phyloP scores from a whole-genome alignment of 2,329 filamentous ascomycete species.

The Sordariomycetes sp. region DNA sequence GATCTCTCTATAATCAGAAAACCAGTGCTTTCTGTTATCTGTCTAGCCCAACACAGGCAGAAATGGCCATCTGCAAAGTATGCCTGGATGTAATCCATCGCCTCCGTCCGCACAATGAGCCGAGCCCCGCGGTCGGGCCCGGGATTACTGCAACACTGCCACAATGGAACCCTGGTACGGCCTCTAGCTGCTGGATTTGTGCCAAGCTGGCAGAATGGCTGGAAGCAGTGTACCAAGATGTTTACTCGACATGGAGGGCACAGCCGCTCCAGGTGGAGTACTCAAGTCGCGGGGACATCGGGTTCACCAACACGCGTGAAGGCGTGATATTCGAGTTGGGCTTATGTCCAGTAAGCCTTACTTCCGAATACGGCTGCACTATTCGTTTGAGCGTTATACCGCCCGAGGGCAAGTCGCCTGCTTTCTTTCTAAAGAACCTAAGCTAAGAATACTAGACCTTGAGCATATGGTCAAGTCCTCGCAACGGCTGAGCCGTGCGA shows the following conservation, averaged over 20 bases:
- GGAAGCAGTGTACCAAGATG: neutral
- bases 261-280: neutral
- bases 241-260: neutral
- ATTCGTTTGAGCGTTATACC: no score
- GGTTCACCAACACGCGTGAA: neutral
- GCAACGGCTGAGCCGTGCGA: neutral
- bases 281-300: neutral
- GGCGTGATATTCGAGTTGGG: neutral
- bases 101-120: neutral
- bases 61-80: neutral
- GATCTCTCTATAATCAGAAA: no score
- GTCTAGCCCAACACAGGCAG: no score
- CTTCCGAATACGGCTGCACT: no score
- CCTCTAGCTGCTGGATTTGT: neutral
- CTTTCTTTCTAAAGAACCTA: no score
- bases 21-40: no score
- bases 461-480: neutral
- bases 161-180: neutral
- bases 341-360: no score
- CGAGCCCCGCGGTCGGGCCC: neutral
- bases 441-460: neutral
- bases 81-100: neutral
- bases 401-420: no score
- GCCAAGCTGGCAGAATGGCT: neutral
- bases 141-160: neutral